Evolutionary conservation across 2,329 filamentous ascomycete species (phyloP).

Genomic region (Nannizzia gypsea): DNA sequence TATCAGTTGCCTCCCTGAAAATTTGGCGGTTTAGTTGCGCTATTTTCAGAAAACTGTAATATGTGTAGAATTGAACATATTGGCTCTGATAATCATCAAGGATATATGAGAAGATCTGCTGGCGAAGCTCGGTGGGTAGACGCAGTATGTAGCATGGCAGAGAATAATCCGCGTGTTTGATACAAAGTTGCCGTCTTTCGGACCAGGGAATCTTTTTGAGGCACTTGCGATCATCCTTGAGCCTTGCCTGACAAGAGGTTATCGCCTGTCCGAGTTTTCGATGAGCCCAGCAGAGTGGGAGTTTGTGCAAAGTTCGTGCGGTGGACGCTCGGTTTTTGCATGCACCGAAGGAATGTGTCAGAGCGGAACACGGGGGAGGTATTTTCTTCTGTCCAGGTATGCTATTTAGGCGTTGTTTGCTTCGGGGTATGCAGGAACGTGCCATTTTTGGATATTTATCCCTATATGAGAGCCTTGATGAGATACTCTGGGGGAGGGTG

Average conservation of each 20-base stretch:
- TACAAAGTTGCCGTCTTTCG: conserved; percentile 12
- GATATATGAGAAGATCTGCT: conserved; percentile 12
- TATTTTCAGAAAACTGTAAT: not conserved
- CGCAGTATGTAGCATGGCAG: conserved; percentile 13
- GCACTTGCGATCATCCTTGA: conserved; percentile 10
- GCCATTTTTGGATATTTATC: no score
- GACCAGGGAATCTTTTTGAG: conserved; percentile 13
- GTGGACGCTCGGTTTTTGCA: conserved; percentile 10
- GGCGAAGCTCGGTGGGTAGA: conserved; percentile 12
- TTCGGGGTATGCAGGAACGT: no score
- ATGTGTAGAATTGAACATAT: not conserved
- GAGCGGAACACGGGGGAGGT: conserved; percentile 3
- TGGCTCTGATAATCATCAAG: conserved; percentile 7
- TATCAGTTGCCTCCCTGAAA: not conserved
- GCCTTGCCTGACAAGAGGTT: conserved; percentile 9
- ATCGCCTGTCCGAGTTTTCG: conserved; percentile 6
- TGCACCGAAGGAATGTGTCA: conserved; percentile 8
- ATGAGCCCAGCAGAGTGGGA: not conserved
- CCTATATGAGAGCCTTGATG: no score
- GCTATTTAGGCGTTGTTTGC: no score
- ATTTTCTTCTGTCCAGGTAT: no score
- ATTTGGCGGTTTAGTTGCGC: not conserved
- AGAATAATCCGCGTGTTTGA: conserved; percentile 7
- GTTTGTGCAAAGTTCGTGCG: not conserved
- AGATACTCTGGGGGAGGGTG: no score